Conservation (phyloP, 345 rosid species). For the Diplotaxis tenuifolia region DNA sequence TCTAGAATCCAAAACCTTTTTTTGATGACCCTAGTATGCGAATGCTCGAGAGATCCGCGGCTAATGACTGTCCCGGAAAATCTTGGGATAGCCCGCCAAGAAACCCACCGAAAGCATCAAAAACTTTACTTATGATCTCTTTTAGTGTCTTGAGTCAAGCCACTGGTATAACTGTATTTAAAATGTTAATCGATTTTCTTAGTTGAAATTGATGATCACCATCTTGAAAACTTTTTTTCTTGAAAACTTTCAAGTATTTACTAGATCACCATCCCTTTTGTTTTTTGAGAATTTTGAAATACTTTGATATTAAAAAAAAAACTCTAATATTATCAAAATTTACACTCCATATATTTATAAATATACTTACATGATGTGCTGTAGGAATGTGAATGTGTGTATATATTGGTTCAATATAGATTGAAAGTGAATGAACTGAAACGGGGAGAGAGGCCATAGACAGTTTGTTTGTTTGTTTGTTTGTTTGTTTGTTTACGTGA, state of each 20-base stretch:
- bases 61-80: no score
- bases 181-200: not conserved
- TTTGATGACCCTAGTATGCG: no score
- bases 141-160: not conserved
- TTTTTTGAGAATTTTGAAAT: not conserved
- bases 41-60: no score
- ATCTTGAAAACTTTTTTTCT: no score
- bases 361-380: not conserved
- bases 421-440: constrained; percentile 33
- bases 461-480: constrained; percentile 38
- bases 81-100: no score
- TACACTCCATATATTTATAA: not conserved
- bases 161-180: not conserved
- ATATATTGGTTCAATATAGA: not conserved
- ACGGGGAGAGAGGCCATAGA: constrained; percentile 27
- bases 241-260: not conserved
- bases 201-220: not conserved
- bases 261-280: not conserved
- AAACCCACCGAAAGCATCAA: no score
- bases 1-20: no score
- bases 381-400: constrained; percentile 5
- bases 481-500: constrained; percentile 39
- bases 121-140: not conserved
- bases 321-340: not conserved
- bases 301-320: no score